These are phyloP conservation scores for Cordyceps tenuipes DNA, from an alignment of 2,329 filamentous ascomycete genomes.

Conservation along the genomic window DNA sequence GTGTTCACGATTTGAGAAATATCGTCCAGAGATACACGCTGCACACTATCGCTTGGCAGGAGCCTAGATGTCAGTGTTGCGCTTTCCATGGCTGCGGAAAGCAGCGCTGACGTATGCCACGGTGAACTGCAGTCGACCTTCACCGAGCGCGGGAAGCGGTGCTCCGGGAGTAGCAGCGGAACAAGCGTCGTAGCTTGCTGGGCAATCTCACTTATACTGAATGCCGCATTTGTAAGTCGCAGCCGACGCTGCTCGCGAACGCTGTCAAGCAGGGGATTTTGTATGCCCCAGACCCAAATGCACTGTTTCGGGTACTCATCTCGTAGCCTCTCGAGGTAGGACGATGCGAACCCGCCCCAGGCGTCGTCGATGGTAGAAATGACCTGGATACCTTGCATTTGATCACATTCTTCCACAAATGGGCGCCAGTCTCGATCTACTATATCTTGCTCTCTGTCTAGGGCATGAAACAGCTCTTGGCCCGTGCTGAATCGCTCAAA, in stretches of 20 bases:
- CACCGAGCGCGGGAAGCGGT: slow-evolving; percentile 47
- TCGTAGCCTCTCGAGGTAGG: slow-evolving; percentile 66
- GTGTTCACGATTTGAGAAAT: slow-evolving; percentile 61
- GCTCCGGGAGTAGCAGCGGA: slow-evolving; percentile 59
- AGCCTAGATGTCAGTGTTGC: slow-evolving; percentile 70
- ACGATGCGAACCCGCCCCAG: slow-evolving; percentile 69
- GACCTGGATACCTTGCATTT: slow-evolving; percentile 79
- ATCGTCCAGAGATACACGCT: slow-evolving; percentile 46
- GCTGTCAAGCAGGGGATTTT: slow-evolving; percentile 48
- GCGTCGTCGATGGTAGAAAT: slow-evolving; percentile 66
- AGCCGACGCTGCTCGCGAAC: slow-evolving; percentile 44
- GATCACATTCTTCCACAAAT: slow-evolving; percentile 89
- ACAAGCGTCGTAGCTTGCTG: slow-evolving; percentile 68
- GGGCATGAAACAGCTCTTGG: slow-evolving; percentile 62
- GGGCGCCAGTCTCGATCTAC: slow-evolving; percentile 83
- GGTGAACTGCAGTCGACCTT: slow-evolving; percentile 52
- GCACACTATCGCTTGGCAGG: slow-evolving; percentile 29
- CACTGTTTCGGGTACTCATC: slow-evolving; percentile 88
- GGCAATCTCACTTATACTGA: slow-evolving; percentile 59
- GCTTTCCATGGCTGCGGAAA: slow-evolving; percentile 70
- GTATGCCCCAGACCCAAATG: slow-evolving; percentile 80
- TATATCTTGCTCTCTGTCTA: slow-evolving; percentile 76
- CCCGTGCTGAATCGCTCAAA: slow-evolving; percentile 88
- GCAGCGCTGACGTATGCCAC: slow-evolving; percentile 75
- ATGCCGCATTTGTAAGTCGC: slow-evolving; percentile 65